Percentiles rank a stretch among this genome's conserved stretches.
These are phyloP conservation scores for Leishmania mexicana DNA, from an alignment of 208 protist species.

Conservation along the genomic window DNA sequence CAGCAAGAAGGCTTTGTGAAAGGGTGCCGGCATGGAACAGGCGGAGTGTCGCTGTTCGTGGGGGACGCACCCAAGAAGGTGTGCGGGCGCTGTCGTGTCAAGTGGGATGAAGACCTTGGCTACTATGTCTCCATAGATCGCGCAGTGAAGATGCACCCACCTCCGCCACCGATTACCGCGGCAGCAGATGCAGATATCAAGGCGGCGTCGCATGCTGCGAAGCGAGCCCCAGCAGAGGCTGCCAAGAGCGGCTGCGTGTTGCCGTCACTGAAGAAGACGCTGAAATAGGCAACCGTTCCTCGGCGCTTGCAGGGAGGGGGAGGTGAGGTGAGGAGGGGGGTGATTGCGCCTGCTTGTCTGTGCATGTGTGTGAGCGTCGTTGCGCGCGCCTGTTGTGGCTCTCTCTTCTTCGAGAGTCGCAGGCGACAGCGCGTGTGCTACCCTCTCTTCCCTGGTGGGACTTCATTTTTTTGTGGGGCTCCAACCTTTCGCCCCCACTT, in stretches of 20 bases:
- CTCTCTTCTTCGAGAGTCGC: not conserved
- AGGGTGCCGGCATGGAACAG: conserved; percentile 63
- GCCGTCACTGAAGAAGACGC: conserved; percentile 3
- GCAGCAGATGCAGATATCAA: not conserved
- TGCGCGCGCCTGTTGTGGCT: not conserved
- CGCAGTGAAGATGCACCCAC: conserved; percentile 18
- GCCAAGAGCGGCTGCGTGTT: conserved; percentile 1
- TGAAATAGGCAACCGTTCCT: not conserved
- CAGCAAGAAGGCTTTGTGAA: conserved; percentile 63
- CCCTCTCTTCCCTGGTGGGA: not conserved
- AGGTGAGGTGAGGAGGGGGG: not conserved
- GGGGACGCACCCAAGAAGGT: conserved; percentile 42
- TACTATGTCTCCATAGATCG: conserved; percentile 70
- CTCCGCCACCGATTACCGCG: conserved; percentile 3
- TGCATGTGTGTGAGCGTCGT: not conserved
- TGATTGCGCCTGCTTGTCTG: not conserved
- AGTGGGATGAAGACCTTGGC: conserved; percentile 63
- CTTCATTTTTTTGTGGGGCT: not conserved
- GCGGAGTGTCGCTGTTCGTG: conserved; percentile 61
- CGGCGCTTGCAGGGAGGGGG: not conserved
- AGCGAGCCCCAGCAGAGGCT: not conserved
- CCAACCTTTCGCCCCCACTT: not conserved
- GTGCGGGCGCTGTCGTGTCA: conserved; percentile 68
- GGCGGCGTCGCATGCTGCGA: not conserved
- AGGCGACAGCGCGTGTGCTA: not conserved